Conservation (phyloP, 192 early-diverging fungal genomes). For the Geranomyces variabilis region DNA sequence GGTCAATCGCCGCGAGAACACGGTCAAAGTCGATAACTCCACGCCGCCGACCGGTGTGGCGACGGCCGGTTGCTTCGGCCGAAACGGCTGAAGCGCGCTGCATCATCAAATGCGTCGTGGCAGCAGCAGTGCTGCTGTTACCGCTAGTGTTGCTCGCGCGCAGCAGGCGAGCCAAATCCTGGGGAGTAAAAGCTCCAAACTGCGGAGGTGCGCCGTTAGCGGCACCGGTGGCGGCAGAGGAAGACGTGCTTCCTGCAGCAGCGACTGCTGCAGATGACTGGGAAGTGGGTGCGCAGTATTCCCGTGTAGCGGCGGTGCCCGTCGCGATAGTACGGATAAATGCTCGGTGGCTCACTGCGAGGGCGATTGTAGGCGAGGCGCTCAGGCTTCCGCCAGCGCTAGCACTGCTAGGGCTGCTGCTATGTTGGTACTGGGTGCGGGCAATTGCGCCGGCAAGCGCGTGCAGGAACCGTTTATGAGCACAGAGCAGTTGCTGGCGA, state of each 20-base stretch:
- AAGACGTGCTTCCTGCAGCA: no score
- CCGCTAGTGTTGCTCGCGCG: neutral
- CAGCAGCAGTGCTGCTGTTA: neutral
- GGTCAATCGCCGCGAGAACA: conserved; percentile 1
- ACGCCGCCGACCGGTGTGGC: neutral
- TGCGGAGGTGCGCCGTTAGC: neutral
- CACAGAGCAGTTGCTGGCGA: conserved; percentile 4
- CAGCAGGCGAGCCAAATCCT: conserved; percentile 12
- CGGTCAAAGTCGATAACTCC: neutral
- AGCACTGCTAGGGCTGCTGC: neutral
- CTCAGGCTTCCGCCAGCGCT: neutral
- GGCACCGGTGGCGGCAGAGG: neutral
- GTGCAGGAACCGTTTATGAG: conserved; percentile 18
- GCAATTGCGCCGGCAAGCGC: conserved; percentile 22
- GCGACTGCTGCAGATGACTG: no score
- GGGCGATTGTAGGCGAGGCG: neutral
- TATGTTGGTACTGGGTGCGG: neutral
- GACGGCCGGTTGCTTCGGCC: no score
- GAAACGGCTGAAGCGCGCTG: neutral
- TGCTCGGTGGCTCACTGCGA: conserved; percentile 18
- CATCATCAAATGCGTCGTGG: no score
- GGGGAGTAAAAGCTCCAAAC: neutral
- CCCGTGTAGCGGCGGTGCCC: conserved; percentile 4
- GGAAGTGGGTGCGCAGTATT: no score
- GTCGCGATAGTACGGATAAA: conserved; percentile 22